Base-by-base conservation (phyloP, 2,329 filamentous ascomycete genomes). In the Nakataea oryzae region DNA sequence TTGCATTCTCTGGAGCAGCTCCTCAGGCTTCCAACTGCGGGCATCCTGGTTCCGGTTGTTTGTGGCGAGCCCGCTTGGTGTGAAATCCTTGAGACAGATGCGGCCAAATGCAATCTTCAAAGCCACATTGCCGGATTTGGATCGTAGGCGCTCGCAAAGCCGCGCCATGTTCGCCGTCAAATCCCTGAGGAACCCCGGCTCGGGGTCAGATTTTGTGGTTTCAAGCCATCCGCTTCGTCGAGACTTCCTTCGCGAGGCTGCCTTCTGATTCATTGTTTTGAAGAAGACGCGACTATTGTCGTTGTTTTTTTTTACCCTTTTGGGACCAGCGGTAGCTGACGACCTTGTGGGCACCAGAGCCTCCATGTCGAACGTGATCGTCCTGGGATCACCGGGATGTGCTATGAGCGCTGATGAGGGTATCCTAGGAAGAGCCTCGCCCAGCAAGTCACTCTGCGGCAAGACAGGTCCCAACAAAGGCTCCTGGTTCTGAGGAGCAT, bases 51-150 rank as follows among this genome's bases (percentile, higher is more conserved):
- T 62, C 1, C 55, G 61, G 3, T 50, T 24, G 54, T 73, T 73
- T 30, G 62, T 67, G 1, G 71, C 69, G 0, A 71, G 63, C 1
- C 66, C 68, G 8, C 41, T 66, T 1, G 60, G 54, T 8, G 62
- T 65, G 17, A 68, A 62, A 3, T 64, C 62, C 27, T 64, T 63
- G 3, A 73, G 54, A 47, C 70, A 69, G 32, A 68, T 64, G 7
- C 71, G 69, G 3, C 72, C 72, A 12, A 74, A 61, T 12, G 72
- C 70, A 0, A 66, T 69, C 27, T 67, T 63, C 47, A 73, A 56
- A 7, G 62, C 61, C 14, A 72, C 54, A n/a, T 63, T 67, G 29
- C 69, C 67, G 11, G 60, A 56, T 9, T 64, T 57, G 58, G 67
- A 70, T 5, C 67, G 66, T 5, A 67, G 64, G 12, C 63, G 62